Conservation (phyloP, 192 early-diverging fungal genomes). For the Mortierella claussenii region DNA sequence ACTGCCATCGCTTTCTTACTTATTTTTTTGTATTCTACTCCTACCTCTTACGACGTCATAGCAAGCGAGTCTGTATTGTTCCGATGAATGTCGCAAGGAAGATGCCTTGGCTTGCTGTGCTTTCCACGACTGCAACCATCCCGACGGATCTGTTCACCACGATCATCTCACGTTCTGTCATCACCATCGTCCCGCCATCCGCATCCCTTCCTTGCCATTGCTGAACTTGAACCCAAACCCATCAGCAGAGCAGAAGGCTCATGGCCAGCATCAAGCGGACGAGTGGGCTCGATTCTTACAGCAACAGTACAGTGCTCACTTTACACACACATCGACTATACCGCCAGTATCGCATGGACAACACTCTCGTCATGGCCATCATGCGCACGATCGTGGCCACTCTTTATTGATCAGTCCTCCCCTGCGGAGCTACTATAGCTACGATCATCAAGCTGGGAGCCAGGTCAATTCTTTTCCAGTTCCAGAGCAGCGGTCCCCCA, state of each 20-base stretch:
- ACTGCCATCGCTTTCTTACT: too few species aligned
- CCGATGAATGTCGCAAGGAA: conserved; percentile 39
- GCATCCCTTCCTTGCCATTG: conserved; percentile 22
- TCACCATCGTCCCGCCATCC: conserved; percentile 47
- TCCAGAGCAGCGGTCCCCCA: not conserved
- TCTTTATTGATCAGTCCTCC: not conserved
- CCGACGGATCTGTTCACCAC: conserved; percentile 25
- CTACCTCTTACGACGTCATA: too few species aligned
- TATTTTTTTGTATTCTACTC: too few species aligned
- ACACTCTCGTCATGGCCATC: not conserved
- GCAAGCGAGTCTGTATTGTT: conserved; percentile 51
- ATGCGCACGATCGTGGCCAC: not conserved
- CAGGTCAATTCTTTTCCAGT: not conserved
- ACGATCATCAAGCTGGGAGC: too few species aligned
- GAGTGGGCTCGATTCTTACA: conserved; percentile 39
- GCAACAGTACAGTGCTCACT: conserved; percentile 24
- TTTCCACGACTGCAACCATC: conserved; percentile 47
- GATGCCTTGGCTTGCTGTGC: conserved; percentile 47
- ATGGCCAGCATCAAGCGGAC: conserved; percentile 15
- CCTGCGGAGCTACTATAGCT: not conserved
- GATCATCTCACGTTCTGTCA: conserved; percentile 49
- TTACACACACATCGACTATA: conserved; percentile 9
- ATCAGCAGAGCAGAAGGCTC: conserved; percentile 5
- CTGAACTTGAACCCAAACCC: conserved; percentile 21
- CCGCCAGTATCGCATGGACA: not conserved